Evolutionary conservation across 176 grass and related monocot species (phyloP).

Genomic region (Aegilops longissima): DNA sequence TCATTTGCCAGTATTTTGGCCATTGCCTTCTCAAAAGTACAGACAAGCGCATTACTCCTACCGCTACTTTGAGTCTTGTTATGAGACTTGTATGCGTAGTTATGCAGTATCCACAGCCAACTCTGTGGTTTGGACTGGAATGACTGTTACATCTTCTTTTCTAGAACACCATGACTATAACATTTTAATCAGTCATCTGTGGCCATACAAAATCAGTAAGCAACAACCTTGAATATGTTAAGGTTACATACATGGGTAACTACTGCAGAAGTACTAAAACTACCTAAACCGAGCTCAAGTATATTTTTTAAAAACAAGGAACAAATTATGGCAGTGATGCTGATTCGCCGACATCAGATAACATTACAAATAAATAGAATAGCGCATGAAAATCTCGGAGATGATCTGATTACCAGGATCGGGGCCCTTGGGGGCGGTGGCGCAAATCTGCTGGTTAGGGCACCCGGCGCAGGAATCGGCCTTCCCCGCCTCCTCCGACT

Average conservation of each 20-base stretch:
- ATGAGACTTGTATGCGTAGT: not conserved
- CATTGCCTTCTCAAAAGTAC: not conserved
- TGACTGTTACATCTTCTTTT: too few species aligned
- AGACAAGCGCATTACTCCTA: not conserved
- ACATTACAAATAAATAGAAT: not conserved
- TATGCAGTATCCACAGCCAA: not conserved
- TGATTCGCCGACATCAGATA: not conserved
- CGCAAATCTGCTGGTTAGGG: conserved; percentile 91
- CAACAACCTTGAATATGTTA: not conserved
- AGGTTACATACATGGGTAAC: not conserved
- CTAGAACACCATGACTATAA: not conserved
- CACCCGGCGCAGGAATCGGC: conserved; percentile 77
- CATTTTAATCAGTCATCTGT: not conserved
- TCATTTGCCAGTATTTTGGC: not conserved
- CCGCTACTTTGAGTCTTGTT: not conserved
- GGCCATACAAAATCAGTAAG: not conserved
- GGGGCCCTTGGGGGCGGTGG: conserved; percentile 83
- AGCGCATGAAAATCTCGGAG: not conserved
- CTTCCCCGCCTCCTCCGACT: conserved; percentile 87
- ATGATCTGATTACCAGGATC: conserved; percentile 65
- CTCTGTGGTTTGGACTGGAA: not conserved
- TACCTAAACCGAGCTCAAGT: not conserved
- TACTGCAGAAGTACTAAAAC: not conserved
- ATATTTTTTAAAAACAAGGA: not conserved
- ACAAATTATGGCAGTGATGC: not conserved